Percentiles rank a stretch among this genome's conserved stretches.
phyloP scores from a whole-genome alignment of 1,139 yeast species.

The Hansenula sp. region DNA sequence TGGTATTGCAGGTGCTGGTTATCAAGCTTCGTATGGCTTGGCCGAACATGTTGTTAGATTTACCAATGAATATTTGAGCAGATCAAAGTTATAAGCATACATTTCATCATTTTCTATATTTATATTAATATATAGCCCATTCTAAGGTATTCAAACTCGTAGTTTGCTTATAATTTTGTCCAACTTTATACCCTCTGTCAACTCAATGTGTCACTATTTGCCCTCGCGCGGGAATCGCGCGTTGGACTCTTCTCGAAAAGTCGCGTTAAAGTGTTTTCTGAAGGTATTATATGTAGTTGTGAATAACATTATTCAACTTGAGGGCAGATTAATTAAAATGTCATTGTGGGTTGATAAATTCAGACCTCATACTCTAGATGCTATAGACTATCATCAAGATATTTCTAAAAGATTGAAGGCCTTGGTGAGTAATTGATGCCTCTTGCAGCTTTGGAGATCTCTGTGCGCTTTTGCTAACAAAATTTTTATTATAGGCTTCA shows the following conservation, averaged over 20 bases:
- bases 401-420: conserved; percentile 65
- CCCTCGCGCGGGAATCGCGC: too few relatives aligned
- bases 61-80: conserved; percentile 6
- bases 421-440: conserved; percentile 34
- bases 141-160: too few relatives aligned
- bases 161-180: too few relatives aligned
- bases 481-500: conserved; percentile 33
- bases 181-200: background rate
- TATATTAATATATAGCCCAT: too few relatives aligned
- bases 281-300: too few relatives aligned
- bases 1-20: conserved; percentile 71
- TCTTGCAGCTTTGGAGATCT: too few relatives aligned
- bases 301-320: too few relatives aligned
- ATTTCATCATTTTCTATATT: background rate
- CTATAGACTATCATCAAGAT: conserved; percentile 61
- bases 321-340: too few relatives aligned
- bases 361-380: conserved; percentile 68
- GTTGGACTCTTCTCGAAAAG: too few relatives aligned
- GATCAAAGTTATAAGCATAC: background rate
- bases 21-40: conserved; percentile 60
- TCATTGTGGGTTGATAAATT: conserved; percentile 96
- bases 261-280: too few relatives aligned
- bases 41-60: conserved; percentile 35
- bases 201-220: background rate
- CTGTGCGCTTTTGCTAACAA: too few relatives aligned